These are phyloP conservation scores for Thamnidium elegans DNA, from an alignment of 192 early-diverging fungal genomes.

Conservation along the genomic window DNA sequence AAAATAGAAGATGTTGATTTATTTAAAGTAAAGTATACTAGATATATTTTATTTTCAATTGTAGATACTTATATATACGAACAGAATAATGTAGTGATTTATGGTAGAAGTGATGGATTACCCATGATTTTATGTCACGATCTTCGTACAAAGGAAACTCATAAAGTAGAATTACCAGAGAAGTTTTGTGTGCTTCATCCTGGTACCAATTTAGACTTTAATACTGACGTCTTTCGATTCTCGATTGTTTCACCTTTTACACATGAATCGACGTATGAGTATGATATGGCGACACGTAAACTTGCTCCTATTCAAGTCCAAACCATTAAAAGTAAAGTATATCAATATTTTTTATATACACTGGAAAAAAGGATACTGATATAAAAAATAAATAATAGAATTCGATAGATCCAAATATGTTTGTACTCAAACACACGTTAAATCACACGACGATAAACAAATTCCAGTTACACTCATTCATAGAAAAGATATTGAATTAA, in stretches of 20 bases:
- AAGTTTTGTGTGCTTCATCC: slow-evolving; percentile 59
- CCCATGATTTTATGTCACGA: slow-evolving; percentile 54
- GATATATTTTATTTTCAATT: background rate
- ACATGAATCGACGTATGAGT: slow-evolving; percentile 65
- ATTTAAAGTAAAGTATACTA: slow-evolving; percentile 46
- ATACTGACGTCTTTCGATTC: slow-evolving; percentile 59
- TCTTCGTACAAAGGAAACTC: slow-evolving; percentile 32
- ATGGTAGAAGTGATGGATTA: slow-evolving; percentile 49
- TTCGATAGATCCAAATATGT: slow-evolving; percentile 46
- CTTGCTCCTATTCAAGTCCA: slow-evolving; percentile 43
- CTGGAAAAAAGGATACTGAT: background rate
- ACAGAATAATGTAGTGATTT: slow-evolving; percentile 48
- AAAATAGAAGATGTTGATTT: slow-evolving; percentile 77
- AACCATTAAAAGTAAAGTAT: slow-evolving; percentile 45
- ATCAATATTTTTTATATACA: background rate
- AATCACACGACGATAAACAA: slow-evolving; percentile 37
- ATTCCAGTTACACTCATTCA: slow-evolving; percentile 70
- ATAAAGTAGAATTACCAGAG: slow-evolving; percentile 47
- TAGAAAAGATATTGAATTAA: slow-evolving; percentile 42
- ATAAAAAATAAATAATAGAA: slow-evolving; percentile 23
- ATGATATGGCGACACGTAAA: slow-evolving; percentile 51
- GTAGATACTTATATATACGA: background rate
- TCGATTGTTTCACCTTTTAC: slow-evolving; percentile 62
- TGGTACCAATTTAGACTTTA: slow-evolving; percentile 56
- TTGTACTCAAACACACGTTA: slow-evolving; percentile 45